Evolutionary conservation across 345 rosid species (phyloP).

Genomic region (Citrus sp.): DNA sequence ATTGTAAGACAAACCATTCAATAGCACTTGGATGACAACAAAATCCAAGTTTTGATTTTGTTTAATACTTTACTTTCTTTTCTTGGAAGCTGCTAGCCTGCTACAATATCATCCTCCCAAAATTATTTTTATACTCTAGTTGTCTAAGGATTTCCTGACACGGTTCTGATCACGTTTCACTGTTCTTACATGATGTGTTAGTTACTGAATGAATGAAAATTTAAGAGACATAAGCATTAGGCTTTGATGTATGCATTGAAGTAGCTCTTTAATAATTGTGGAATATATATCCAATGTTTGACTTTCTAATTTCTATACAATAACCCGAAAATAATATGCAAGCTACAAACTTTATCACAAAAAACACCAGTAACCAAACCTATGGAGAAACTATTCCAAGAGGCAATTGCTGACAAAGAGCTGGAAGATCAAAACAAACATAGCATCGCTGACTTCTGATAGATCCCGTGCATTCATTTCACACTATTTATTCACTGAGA

Average conservation of each 20-base stretch:
- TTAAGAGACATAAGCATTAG: neutral
- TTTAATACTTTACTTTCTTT: neutral
- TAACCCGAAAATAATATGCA: neutral
- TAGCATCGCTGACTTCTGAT: neutral
- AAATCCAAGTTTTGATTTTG: neutral
- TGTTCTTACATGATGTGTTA: neutral
- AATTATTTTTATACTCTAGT: neutral
- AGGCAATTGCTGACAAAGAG: neutral
- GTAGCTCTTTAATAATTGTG: neutral
- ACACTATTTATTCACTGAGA: neutral
- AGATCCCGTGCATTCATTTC: neutral
- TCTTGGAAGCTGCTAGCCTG: neutral
- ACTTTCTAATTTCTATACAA: neutral
- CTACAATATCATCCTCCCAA: neutral
- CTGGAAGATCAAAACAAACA: neutral
- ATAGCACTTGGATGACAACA: neutral
- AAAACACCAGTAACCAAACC: neutral
- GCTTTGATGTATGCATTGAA: neutral
- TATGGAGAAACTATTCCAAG: neutral
- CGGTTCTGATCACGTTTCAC: neutral
- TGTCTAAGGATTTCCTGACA: neutral
- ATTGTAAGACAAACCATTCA: neutral
- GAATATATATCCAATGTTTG: neutral
- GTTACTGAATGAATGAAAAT: neutral
- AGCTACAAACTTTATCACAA: neutral